phyloP scores from a whole-genome alignment of 208 protist species.

The Leishmania major region DNA sequence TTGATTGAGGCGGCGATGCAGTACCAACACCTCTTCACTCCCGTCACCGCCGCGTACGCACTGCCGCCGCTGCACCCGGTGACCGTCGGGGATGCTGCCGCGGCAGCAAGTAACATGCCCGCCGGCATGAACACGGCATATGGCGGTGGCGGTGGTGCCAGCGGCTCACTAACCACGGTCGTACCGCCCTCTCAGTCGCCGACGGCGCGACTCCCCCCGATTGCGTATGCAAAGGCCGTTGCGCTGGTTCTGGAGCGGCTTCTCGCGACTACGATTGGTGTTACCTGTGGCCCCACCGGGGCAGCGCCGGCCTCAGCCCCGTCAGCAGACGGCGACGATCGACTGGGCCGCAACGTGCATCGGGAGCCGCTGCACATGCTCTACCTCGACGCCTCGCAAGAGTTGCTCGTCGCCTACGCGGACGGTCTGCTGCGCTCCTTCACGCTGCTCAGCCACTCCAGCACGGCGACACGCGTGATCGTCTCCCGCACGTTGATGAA shows the following conservation, averaged over 20 bases:
- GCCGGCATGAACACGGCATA: background rate
- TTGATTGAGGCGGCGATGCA: slow-evolving; percentile 63
- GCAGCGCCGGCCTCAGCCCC: background rate
- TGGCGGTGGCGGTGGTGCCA: background rate
- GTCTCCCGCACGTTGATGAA: slow-evolving; percentile 73
- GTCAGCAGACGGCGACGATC: slow-evolving; percentile 4
- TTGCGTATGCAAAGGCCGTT: slow-evolving; percentile 44
- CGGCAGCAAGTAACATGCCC: background rate
- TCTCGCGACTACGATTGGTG: slow-evolving; percentile 22
- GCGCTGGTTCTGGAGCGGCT: slow-evolving; percentile 61
- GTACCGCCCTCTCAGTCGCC: background rate
- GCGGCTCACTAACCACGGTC: background rate
- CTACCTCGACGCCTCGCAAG: slow-evolving; percentile 56
- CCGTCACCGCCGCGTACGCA: background rate
- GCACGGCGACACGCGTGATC: slow-evolving; percentile 58
- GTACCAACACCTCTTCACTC: slow-evolving; percentile 54
- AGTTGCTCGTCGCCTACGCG: slow-evolving; percentile 72
- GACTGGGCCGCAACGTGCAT: slow-evolving; percentile 38
- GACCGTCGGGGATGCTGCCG: background rate
- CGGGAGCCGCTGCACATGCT: slow-evolving; percentile 58
- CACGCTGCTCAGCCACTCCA: slow-evolving; percentile 52
- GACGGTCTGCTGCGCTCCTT: slow-evolving; percentile 79
- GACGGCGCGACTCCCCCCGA: slow-evolving; percentile 13
- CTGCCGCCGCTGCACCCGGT: background rate
- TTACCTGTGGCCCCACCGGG: background rate